phyloP scores from a whole-genome alignment of 352 stramenopile genomes.

The Phytopythium vexans region DNA sequence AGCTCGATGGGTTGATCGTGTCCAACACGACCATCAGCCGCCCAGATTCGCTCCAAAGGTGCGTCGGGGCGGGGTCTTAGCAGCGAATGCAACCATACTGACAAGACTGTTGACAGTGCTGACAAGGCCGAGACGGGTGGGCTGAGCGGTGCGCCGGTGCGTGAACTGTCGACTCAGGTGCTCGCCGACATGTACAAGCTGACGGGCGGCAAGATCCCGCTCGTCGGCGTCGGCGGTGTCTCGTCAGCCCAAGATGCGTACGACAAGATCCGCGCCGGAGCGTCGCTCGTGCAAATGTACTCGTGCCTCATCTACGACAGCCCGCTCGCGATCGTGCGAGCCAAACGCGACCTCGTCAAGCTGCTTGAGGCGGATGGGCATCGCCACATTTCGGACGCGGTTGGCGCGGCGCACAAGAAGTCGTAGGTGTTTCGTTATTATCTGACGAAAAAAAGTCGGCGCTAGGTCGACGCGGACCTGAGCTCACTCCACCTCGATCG shows the following conservation, averaged over 20 bases:
- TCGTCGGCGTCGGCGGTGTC: conserved; percentile 96
- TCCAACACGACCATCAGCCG: conserved; percentile 96
- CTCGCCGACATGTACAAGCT: conserved; percentile 95
- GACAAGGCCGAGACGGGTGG: conserved; percentile 89
- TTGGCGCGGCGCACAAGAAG: conserved; percentile 81
- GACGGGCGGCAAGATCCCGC: conserved; percentile 90
- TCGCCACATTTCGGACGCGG: conserved; percentile 72
- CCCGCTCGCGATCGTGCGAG: conserved; percentile 75
- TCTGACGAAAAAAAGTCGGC: background rate
- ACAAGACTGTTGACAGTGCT: conserved; percentile 11
- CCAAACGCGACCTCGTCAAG: conserved; percentile 88
- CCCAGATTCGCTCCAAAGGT: conserved; percentile 78
- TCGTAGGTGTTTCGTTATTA: background rate
- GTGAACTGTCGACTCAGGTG: conserved; percentile 92
- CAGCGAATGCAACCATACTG: background rate
- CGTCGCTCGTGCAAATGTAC: conserved; percentile 95
- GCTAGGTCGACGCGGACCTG: background rate
- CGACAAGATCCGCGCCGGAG: conserved; percentile 97
- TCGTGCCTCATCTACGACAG: conserved; percentile 92
- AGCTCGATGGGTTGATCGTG: conserved; percentile 87
- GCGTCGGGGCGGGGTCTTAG: background rate
- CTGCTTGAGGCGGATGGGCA: conserved; percentile 85
- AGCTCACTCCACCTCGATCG: conserved; percentile 32
- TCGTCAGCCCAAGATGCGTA: conserved; percentile 94
- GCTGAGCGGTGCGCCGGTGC: conserved; percentile 94